These are phyloP conservation scores for Plantago rigida DNA, from an alignment of 305 asterid genomes.

Conservation along the genomic window DNA sequence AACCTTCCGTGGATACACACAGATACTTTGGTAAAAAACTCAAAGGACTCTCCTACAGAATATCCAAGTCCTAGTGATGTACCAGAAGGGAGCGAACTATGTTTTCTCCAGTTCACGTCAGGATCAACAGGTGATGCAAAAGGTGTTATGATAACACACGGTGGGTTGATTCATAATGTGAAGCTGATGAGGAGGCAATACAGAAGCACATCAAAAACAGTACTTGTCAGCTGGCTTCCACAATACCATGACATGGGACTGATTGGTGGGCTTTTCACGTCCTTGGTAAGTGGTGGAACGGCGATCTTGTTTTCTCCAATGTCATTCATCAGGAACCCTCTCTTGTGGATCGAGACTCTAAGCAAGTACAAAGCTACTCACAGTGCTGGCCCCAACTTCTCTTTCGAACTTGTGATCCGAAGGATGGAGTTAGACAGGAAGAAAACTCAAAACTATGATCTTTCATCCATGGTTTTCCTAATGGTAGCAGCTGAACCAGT, in stretches of 20 bases:
- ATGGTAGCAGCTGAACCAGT: constrained; percentile 88
- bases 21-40: constrained; percentile 56
- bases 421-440: constrained; percentile 51
- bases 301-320: constrained; percentile 64
- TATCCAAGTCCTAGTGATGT: constrained; percentile 16
- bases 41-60: constrained; percentile 24
- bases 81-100: constrained; percentile 41
- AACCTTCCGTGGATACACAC: constrained; percentile 75
- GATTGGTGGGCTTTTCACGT: constrained; percentile 75
- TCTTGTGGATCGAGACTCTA: constrained; percentile 58
- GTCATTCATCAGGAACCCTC: constrained; percentile 75
- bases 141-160: constrained; percentile 76
- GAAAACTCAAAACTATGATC: constrained; percentile 39
- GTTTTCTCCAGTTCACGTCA: constrained; percentile 73
- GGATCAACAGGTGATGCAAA: constrained; percentile 87
- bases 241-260: constrained; percentile 86
- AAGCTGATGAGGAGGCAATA: constrained; percentile 61
- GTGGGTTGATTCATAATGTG: constrained; percentile 66
- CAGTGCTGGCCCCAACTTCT: constrained; percentile 79
- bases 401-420: constrained; percentile 56
- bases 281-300: constrained; percentile 65
- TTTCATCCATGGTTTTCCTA: constrained; percentile 57
- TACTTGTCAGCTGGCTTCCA: constrained; percentile 77
- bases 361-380: constrained; percentile 60
- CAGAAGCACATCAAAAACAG: constrained; percentile 67